phyloP scores from a whole-genome alignment of 441 rosid species.

The Adansonia gregorii region DNA sequence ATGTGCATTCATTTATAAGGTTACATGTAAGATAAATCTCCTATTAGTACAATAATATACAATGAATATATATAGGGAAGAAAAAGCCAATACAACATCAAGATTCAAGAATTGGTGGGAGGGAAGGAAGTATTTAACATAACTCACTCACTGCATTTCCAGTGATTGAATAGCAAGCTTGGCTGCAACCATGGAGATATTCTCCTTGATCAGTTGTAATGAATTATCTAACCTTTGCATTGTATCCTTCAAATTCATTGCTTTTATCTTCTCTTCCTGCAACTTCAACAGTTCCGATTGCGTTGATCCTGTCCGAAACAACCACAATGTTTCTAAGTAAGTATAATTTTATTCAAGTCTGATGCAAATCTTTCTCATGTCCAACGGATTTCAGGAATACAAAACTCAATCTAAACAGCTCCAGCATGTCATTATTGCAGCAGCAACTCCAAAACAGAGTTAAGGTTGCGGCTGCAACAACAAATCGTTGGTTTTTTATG shows the following conservation, averaged over 20 bases:
- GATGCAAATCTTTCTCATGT: background rate
- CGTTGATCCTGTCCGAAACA: conserved; percentile 49
- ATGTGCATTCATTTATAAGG: background rate
- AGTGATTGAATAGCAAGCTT: conserved; percentile 81
- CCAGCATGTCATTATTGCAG: conserved; percentile 13
- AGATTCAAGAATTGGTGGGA: background rate
- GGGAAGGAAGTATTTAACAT: too few relatives aligned
- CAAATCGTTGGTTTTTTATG: too few relatives aligned
- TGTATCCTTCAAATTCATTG: conserved; percentile 70
- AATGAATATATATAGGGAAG: too few relatives aligned
- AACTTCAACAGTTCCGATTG: conserved; percentile 60
- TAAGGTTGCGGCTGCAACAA: background rate
- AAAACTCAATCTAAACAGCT: background rate
- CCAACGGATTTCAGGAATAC: background rate
- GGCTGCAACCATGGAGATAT: conserved; percentile 65
- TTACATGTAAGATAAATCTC: background rate
- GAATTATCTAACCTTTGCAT: conserved; percentile 58
- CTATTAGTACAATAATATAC: background rate
- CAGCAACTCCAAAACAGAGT: background rate
- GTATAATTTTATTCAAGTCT: background rate
- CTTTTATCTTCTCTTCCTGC: conserved; percentile 59
- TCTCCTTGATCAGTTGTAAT: conserved; percentile 52
- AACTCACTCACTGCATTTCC: conserved; percentile 35
- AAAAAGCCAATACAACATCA: background rate
- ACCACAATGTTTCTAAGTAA: background rate